phyloP scores from a whole-genome alignment of 1,284 basidiomycete genomes.

The Mycena sp. region DNA sequence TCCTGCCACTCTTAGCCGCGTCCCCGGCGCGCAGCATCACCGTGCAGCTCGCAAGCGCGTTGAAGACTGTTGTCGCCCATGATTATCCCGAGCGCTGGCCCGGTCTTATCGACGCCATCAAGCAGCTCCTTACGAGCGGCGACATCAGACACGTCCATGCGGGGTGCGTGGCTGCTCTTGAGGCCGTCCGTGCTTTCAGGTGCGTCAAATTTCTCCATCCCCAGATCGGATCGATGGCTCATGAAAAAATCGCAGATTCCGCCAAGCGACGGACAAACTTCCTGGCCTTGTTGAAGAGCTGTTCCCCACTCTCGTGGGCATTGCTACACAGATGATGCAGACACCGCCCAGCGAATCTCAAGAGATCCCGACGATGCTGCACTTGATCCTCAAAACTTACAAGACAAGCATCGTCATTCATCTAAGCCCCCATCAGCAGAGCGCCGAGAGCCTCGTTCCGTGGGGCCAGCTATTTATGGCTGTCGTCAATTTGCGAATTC shows the following conservation, averaged over 20 bases:
- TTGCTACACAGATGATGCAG: conserved; percentile 72
- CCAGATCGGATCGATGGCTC: not conserved
- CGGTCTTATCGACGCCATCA: conserved; percentile 67
- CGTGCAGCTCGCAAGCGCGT: conserved; percentile 74
- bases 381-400: conserved; percentile 86
- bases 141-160: conserved; percentile 79
- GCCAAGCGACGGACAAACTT: conserved; percentile 67
- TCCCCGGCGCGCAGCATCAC: conserved; percentile 76
- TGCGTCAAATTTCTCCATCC: conserved; percentile 32
- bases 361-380: conserved; percentile 76
- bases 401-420: conserved; percentile 80
- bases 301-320: conserved; percentile 77
- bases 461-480: conserved; percentile 88
- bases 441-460: conserved; percentile 75
- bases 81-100: conserved; percentile 86
- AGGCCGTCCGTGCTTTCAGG: conserved; percentile 78
- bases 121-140: conserved; percentile 67
- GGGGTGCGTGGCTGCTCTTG: conserved; percentile 78
- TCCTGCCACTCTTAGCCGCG: conserved; percentile 74
- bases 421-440: conserved; percentile 79
- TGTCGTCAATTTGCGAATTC: conserved; percentile 75
- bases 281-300: conserved; percentile 67
- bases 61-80: conserved; percentile 75
- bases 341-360: conserved; percentile 66
- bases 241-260: conserved; percentile 58